Evolutionary conservation across 2,329 filamentous ascomycete species (phyloP), one percentile per base, ranked within the genome.

Genomic region (Cytospora mali): DNA sequence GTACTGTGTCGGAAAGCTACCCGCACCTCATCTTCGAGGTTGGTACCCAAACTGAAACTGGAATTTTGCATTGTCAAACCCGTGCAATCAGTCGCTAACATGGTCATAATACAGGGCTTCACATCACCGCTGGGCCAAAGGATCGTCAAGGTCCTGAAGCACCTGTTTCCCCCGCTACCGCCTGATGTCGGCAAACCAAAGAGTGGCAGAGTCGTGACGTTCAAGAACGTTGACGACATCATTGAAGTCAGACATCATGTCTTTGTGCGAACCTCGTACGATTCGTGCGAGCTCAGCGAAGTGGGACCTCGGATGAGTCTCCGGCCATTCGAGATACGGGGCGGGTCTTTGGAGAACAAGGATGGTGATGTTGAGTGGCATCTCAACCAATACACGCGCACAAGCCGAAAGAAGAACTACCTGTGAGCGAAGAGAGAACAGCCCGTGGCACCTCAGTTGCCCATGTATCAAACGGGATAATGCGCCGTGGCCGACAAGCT

Each of bases 241-340:
- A 96, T 98, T 58, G 94, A 99, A 76, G 90, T 99, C 52, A 86
- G 95, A 4, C 92, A 96, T 62, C 76, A 84, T 74, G 93, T 99
- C 2, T 99, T 97, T 73, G 94, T 99, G 21, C 89, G 91, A 74
- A 98, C 95, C 0, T 90, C 91, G 0, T 95, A 94, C 72, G 88
- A 96, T 72, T 91, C 89, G 63, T 92, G 98, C 3, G 93, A 96
- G 75, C 77, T 97, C 69, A 89, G 91, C 16, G 93, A 97, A 75
- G 92, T 96, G 56, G 93, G 94, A 0, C 95, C 95, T 1, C 84
- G 95, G 62, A 97, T 98, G 92, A 97, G 93, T n/a, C 95, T 98
- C 92, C 84, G 92, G 68, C 80, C 93, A 58, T 99, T 98, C 73
- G 92, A 98, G 79, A 97, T 99, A 66, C 84, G 93, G 53, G 89